These are phyloP conservation scores for Wickerhamiella slavikovae DNA, from an alignment of 805 yeast species.

Conservation along the genomic window DNA sequence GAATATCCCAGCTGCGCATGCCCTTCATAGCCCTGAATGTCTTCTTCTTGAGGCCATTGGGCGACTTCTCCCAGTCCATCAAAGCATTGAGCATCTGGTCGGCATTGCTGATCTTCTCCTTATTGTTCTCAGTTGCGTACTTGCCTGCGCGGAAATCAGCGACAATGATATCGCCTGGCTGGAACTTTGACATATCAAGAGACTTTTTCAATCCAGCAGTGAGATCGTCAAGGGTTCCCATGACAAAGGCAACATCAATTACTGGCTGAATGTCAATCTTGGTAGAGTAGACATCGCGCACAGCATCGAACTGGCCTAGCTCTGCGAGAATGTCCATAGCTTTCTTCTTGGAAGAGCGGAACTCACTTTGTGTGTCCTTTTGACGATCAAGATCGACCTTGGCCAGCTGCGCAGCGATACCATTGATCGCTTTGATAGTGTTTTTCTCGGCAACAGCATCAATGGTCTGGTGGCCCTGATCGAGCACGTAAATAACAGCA, in stretches of 20 bases:
- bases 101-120: conserved; percentile 1
- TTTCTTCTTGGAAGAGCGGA: conserved; percentile 7
- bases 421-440: conserved; percentile 1
- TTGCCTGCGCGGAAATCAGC: conserved; percentile 8
- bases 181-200: conserved; percentile 2
- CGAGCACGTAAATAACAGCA: conserved; percentile 2
- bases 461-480: neutral
- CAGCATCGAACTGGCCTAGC: conserved; percentile 4
- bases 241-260: conserved; percentile 9
- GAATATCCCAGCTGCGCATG: too few species aligned
- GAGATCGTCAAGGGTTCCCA: conserved; percentile 6
- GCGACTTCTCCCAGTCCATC: too few species aligned
- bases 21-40: too few species aligned
- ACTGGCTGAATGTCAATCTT: conserved; percentile 7
- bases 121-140: conserved; percentile 5
- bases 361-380: conserved; percentile 5
- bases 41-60: too few species aligned
- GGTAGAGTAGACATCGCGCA: conserved; percentile 7
- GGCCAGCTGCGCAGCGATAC: conserved; percentile 1
- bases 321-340: conserved; percentile 7
- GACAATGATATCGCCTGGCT: conserved; percentile 7
- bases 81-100: neutral
- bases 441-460: neutral
- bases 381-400: conserved; percentile 5
- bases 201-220: conserved; percentile 2